Evolutionary conservation across 495 filamentous ascomycete species (phyloP), one percentile per base, ranked within the genome.

Genomic region (Saxophila tyrrhenica): DNA sequence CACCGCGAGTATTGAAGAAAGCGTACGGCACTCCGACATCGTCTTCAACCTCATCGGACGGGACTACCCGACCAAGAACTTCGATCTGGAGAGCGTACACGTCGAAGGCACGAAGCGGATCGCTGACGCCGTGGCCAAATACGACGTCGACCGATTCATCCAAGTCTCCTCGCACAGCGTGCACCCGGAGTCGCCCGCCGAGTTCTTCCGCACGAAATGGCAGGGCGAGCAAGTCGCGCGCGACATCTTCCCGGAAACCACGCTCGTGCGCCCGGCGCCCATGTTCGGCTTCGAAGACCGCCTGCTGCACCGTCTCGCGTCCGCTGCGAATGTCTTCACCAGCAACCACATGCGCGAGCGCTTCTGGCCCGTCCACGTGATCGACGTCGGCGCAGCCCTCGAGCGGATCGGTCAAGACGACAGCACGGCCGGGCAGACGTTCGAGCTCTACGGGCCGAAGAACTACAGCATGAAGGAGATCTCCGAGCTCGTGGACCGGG

Each of bases 1-100:
- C 73, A 97, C 89, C 47, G 78, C 85, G 62, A 96, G 91, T 20
- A 89, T 99, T 61, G 92, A 99, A 69, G 90, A 92, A 72, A 89
- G 85, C 60, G 91, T 99, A 39, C 79, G 92, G 65, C 92, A 99
- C 71, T 95, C 89, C 25, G 92, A 99, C 64, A 81, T 95, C 49
- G 92, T 99, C 45, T 96, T 89, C 77, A 99, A 97, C 70, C 78
- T 99, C 58, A 75, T 95, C 59, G 92, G 92, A 49, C 85, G 90
- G 25, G 82, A 87, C 64, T 96, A 97, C 64, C 86, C 91, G 59
- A 99, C 92, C 58, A 99, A 99, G 78, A 99, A 99, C 75, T 99
- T 95, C 73, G 77, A 81, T 43, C 79, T 92, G 52, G 84, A 86
- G 54, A 90, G 96, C 68, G 89, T 97, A 22, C 89, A 99, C 62